Percentiles rank a stretch among this genome's conserved stretches.
phyloP scores from a whole-genome alignment of 163 green algal species.

The Scenedesmus sp. region DNA sequence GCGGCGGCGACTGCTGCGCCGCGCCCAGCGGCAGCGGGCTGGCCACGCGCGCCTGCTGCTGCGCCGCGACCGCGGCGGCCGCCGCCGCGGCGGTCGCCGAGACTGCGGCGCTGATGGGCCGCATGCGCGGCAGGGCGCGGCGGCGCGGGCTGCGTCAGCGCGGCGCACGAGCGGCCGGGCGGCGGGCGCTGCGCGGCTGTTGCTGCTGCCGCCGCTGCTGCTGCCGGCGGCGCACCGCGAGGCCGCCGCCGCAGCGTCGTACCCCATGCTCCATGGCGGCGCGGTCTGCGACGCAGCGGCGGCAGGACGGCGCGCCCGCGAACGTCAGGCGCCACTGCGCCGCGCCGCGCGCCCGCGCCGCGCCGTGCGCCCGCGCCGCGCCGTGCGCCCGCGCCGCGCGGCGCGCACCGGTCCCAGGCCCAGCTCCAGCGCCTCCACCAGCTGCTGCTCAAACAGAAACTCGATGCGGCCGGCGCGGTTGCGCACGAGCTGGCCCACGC shows the following conservation, averaged over 20 bases:
- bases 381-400: background rate
- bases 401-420: constrained; percentile 26
- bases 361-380: too few relatives aligned
- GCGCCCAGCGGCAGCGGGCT: background rate
- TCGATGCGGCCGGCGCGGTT: constrained; percentile 61
- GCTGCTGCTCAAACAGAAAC: constrained; percentile 60
- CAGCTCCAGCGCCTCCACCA: constrained; percentile 61
- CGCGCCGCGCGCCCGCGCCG: too few relatives aligned
- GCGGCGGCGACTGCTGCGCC: background rate
- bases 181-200: too few relatives aligned
- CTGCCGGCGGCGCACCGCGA: background rate
- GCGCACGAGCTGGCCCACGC: constrained; percentile 56
- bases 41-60: background rate
- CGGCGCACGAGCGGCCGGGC: too few relatives aligned
- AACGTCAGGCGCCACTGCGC: too few relatives aligned
- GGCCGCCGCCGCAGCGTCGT: background rate
- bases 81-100: background rate
- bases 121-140: background rate
- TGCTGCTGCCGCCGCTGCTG: constrained; percentile 20
- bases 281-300: constrained; percentile 8
- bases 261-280: constrained; percentile 29
- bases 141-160: background rate
- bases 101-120: background rate
- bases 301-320: background rate
- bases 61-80: background rate